phyloP scores from a whole-genome alignment of 805 yeast genomes.

The Debaryomyces hansenii region DNA sequence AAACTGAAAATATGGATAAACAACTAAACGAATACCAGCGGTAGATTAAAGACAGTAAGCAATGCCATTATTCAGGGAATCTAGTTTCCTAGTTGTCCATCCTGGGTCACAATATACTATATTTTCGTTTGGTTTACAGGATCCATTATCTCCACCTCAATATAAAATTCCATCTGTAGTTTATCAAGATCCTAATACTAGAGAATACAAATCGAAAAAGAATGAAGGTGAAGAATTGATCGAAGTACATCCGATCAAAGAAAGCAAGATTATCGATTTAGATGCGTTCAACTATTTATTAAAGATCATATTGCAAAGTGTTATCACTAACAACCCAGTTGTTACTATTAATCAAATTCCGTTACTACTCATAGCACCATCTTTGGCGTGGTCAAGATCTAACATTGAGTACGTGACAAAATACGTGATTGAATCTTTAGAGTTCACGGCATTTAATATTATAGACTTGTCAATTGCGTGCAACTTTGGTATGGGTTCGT shows the following conservation, averaged over 20 bases:
- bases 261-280: constrained; percentile 64
- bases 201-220: constrained; percentile 39
- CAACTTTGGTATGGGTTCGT: constrained; percentile 68
- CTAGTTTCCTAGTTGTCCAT: constrained; percentile 56
- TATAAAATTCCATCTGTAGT: constrained; percentile 78
- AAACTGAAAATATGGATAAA: background rate
- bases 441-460: constrained; percentile 69
- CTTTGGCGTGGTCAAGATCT: constrained; percentile 63
- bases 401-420: constrained; percentile 71
- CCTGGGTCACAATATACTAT: constrained; percentile 78
- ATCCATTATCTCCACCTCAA: constrained; percentile 71
- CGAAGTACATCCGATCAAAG: constrained; percentile 61
- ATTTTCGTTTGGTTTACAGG: constrained; percentile 80
- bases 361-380: constrained; percentile 62
- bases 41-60: background rate
- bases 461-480: constrained; percentile 69
- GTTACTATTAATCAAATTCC: constrained; percentile 68
- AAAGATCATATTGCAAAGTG: constrained; percentile 42
- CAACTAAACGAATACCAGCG: background rate
- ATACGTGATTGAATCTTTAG: constrained; percentile 71
- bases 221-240: constrained; percentile 21
- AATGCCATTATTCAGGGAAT: constrained; percentile 48
- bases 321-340: constrained; percentile 36
- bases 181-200: constrained; percentile 43
- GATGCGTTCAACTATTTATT: constrained; percentile 69